Evolutionary conservation across 1,139 yeast species (phyloP).

Genomic region (Pichia sp.): DNA sequence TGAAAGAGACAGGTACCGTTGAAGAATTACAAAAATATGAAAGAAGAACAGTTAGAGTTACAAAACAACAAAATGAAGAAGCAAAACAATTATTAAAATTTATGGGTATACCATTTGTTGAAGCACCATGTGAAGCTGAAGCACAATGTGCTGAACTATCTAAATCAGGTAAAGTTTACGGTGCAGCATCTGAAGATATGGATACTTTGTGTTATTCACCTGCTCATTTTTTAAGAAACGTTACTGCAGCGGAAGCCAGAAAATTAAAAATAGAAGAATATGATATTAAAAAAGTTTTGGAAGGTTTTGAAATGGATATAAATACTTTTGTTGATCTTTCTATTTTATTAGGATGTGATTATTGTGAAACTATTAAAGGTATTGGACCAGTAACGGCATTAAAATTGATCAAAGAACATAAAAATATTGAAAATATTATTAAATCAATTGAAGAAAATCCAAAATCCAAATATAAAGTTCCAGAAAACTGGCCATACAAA

Average conservation of each 20-base stretch:
- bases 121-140: conserved; percentile 98
- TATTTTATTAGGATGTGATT: conserved; percentile 92
- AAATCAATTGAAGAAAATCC: conserved; percentile 55
- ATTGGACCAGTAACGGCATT: conserved; percentile 94
- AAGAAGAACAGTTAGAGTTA: conserved; percentile 81
- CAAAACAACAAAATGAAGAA: conserved; percentile 88
- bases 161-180: conserved; percentile 80
- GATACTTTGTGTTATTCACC: conserved; percentile 92
- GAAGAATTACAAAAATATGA: conserved; percentile 75
- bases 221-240: conserved; percentile 74
- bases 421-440: conserved; percentile 70
- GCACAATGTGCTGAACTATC: conserved; percentile 97
- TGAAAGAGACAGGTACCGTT: conserved; percentile 73
- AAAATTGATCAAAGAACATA: conserved; percentile 81
- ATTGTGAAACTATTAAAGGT: conserved; percentile 91
- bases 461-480: conserved; percentile 68
- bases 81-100: conserved; percentile 71
- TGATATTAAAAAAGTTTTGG: conserved; percentile 59
- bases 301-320: conserved; percentile 66
- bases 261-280: conserved; percentile 90
- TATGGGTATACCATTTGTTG: conserved; percentile 93
- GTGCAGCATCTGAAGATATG: conserved; percentile 99
- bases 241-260: conserved; percentile 90
- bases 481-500: conserved; percentile 90
- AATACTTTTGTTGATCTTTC: conserved; percentile 84